A percentile compares a stretch with the other conserved stretches of the same genome.
Evolutionary conservation across 148 eudicot genomes (phyloP).

Genomic region (Heliamphora exappendiculata): DNA sequence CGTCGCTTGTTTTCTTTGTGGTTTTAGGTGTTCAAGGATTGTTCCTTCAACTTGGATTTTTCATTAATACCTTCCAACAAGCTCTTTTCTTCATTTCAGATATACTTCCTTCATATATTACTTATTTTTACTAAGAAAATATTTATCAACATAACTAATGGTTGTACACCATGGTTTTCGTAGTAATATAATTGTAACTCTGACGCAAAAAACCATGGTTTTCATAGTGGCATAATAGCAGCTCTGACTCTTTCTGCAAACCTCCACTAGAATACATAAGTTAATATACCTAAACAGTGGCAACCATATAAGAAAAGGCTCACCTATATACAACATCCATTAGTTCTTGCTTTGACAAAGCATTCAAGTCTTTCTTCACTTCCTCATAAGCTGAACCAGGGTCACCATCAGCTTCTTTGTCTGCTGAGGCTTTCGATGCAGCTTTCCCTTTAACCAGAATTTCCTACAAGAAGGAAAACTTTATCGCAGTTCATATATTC

Average conservation of each 20-base stretch:
- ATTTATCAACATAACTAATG: too few species aligned
- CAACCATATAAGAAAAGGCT: neutral
- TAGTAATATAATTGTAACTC: neutral
- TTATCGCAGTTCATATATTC: neutral
- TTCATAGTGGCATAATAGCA: neutral
- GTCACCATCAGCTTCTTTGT: conserved; percentile 33
- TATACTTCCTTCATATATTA: neutral
- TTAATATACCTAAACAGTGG: neutral
- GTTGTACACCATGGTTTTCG: neutral
- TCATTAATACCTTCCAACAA: neutral
- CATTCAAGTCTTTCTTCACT: conserved; percentile 71
- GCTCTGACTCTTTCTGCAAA: neutral
- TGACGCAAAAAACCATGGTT: neutral
- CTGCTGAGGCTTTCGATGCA: conserved; percentile 29
- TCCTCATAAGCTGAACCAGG: conserved; percentile 40
- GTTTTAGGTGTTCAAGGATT: neutral
- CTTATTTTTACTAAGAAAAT: neutral
- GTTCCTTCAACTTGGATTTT: neutral
- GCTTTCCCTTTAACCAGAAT: conserved; percentile 43
- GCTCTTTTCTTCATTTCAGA: neutral
- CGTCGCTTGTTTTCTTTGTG: neutral
- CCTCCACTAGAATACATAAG: neutral
- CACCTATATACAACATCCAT: conserved; percentile 88
- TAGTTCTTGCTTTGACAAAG: conserved; percentile 77
- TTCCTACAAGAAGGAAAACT: conserved; percentile 34